Conservation (phyloP, 345 rosid species). For the Garcia nutans region DNA sequence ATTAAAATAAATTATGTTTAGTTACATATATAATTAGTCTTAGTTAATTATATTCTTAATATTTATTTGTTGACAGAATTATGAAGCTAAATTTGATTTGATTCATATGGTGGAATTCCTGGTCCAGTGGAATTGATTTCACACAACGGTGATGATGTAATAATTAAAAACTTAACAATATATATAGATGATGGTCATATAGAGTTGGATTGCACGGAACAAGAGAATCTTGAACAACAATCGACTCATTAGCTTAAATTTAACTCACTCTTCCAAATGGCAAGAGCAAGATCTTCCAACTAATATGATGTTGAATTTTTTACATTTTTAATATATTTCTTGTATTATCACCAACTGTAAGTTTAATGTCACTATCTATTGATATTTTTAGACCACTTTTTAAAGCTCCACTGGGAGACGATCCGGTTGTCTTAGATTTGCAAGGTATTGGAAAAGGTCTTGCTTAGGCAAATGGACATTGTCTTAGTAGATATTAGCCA, state of each 20-base stretch:
- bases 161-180: conserved; percentile 15
- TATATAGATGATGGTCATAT: conserved; percentile 23
- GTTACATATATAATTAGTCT: too few species aligned
- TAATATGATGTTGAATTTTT: conserved; percentile 17
- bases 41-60: too few species aligned
- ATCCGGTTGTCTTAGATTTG: conserved; percentile 20
- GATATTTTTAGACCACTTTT: conserved; percentile 9
- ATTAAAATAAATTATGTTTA: not conserved
- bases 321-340: too few species aligned
- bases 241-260: too few species aligned
- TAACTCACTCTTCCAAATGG: not conserved
- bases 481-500: conserved; percentile 26
- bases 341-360: too few species aligned
- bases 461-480: conserved; percentile 25
- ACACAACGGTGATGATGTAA: conserved; percentile 3
- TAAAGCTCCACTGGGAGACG: conserved; percentile 21
- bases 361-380: too few species aligned
- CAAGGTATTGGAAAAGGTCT: conserved; percentile 22
- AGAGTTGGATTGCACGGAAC: conserved; percentile 13
- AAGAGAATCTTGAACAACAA: too few species aligned
- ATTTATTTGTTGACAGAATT: not conserved
- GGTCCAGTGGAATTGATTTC: conserved; percentile 25
- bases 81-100: conserved; percentile 12
- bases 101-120: conserved; percentile 2
- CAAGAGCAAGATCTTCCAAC: conserved; percentile 1